These are phyloP conservation scores for Fonsecaea pedrosoi DNA, from an alignment of 2,329 filamentous ascomycete genomes.

Conservation along the genomic window DNA sequence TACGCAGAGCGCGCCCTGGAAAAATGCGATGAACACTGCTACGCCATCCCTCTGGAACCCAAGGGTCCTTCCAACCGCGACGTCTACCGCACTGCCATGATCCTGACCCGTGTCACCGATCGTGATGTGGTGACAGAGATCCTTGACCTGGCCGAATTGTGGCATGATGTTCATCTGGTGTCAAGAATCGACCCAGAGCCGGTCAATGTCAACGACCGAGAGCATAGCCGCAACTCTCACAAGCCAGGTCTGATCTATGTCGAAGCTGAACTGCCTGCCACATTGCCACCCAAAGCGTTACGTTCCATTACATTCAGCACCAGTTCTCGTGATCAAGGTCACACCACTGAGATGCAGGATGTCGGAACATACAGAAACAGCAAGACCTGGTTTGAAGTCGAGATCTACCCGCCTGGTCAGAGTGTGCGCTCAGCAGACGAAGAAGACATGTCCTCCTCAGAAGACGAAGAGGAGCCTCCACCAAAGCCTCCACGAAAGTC, in stretches of 20 bases:
- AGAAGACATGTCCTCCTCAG: background rate
- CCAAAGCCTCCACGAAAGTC: background rate
- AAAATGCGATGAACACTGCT: constrained; percentile 4
- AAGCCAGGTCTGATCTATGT: constrained; percentile 21
- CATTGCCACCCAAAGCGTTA: constrained; percentile 19
- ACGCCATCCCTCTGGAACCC: constrained; percentile 18
- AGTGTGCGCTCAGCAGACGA: background rate
- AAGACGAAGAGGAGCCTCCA: background rate
- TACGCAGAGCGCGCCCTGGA: constrained; percentile 5
- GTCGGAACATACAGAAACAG: constrained; percentile 29
- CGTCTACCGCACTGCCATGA: constrained; percentile 33
- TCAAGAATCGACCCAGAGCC: constrained; percentile 13
- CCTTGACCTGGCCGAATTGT: constrained; percentile 36
- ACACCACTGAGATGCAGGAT: constrained; percentile 20
- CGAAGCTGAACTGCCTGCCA: constrained; percentile 14
- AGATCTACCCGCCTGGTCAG: constrained; percentile 15
- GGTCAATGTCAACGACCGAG: constrained; percentile 10
- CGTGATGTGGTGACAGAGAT: constrained; percentile 34
- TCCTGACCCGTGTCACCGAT: constrained; percentile 31
- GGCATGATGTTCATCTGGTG: constrained; percentile 26
- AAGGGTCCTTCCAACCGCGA: constrained; percentile 18
- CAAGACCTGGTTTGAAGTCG: constrained; percentile 35
- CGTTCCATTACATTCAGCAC: constrained; percentile 25
- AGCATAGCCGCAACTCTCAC: background rate
- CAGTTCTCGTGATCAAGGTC: constrained; percentile 30